A percentile compares a stretch with the other conserved stretches of the same genome.
Conservation (phyloP, 2,329 filamentous ascomycete species). For the Chaetothyriales sp. region DNA sequence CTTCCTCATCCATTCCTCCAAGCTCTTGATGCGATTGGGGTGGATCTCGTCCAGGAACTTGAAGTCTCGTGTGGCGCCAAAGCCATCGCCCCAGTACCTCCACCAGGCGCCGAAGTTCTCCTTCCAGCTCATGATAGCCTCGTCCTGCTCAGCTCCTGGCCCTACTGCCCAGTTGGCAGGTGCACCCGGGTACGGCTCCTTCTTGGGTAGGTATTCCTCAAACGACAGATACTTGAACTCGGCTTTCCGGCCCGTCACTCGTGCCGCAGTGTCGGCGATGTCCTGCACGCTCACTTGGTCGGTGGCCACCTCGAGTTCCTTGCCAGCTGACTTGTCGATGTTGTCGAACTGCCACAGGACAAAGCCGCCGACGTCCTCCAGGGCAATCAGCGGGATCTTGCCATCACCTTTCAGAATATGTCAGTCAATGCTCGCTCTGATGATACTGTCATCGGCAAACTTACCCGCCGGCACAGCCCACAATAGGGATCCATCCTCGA, state of each 20-base stretch:
- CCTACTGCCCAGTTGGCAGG: conserved; percentile 4
- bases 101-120: conserved; percentile 39
- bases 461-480: conserved; percentile 27
- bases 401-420: conserved; percentile 14
- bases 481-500: conserved; percentile 21
- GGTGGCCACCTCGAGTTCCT: conserved; percentile 32
- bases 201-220: conserved; percentile 4
- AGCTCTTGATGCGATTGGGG: conserved; percentile 32
- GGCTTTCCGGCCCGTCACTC: conserved; percentile 28
- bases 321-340: conserved; percentile 25
- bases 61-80: conserved; percentile 31
- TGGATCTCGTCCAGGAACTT: conserved; percentile 37
- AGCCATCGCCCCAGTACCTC: conserved; percentile 27
- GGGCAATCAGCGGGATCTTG: conserved; percentile 28
- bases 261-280: conserved; percentile 26
- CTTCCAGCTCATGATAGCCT: conserved; percentile 24
- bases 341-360: conserved; percentile 37
- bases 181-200: conserved; percentile 4
- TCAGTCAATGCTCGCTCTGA: no score
- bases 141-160: conserved; percentile 12
- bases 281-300: conserved; percentile 26
- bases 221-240: conserved; percentile 14
- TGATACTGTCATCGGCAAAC: not conserved
- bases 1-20: conserved; percentile 33
- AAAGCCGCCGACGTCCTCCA: conserved; percentile 33